Base-by-base conservation (phyloP, 129 eudicot species). In the Erigeron canadensis region DNA sequence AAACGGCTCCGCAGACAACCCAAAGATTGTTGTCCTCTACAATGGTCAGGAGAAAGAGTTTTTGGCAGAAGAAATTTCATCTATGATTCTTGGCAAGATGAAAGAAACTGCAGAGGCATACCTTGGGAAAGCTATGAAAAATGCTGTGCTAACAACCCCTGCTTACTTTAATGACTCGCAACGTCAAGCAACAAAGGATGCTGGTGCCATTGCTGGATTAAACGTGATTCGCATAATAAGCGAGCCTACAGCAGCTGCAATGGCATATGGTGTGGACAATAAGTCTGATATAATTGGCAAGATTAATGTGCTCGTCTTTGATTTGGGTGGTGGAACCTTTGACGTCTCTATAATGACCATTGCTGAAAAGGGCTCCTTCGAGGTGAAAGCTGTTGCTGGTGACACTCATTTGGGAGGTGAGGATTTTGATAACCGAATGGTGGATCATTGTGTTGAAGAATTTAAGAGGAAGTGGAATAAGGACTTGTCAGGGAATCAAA, bases 221-320 rank as follows among this genome's bases (percentile, higher is more conserved):
- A 65, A 43, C 7, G 55, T 65, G 17, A 10, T 43, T 65, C 70
- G 55, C 19, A 65, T 65, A 9, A 65, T 65, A 39, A 65, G 44
- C 10, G 68, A 72, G 57, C 76, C 76, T 16, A 72, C 68, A 4
- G 59, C 76, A 2, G 76, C 76, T 7, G 76, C 76, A 15, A 43
- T 72, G 22, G 76, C 76, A 3, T 72, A 72, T 28, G 76, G 76
- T 44, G 45, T 72, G 16, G 76, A 59, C 9, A 58, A 72, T 19
- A 21, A 11, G 56, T 21, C 42, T 65, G 54, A 42, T 19, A 65
- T 44, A 16, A 7, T 9, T 16, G 39, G 51, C 34, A 42, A 42
- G 53, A 65, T 17, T 5, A 43, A 4, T 11, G 54, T 65, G 53
- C 40, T 65, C 5, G 37, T 65, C 4, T 65, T 65, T 65, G 54